phyloP scores from a whole-genome alignment of 768 basidiomycete genomes.

The Pleurotus tuoliensis region DNA sequence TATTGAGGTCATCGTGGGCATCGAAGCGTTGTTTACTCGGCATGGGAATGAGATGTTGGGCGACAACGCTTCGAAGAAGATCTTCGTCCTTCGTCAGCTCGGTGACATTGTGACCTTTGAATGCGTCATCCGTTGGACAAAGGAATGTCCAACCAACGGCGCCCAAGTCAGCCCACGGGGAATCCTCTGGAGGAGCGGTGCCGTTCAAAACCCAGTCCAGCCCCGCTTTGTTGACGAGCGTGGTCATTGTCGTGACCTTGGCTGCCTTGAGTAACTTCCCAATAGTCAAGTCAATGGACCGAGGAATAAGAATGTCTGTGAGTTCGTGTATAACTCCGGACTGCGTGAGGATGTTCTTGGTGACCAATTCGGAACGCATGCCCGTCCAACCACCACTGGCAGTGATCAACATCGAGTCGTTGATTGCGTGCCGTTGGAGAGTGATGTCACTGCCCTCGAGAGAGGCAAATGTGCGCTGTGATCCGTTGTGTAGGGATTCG shows the following conservation, averaged over 20 bases:
- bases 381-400: slow-evolving; percentile 79
- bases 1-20: slow-evolving; percentile 39
- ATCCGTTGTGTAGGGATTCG: slow-evolving; percentile 53
- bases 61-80: slow-evolving; percentile 54
- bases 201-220: slow-evolving; percentile 92
- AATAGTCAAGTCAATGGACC: slow-evolving; percentile 79
- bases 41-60: slow-evolving; percentile 72
- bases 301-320: slow-evolving; percentile 80
- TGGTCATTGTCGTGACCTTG: slow-evolving; percentile 85
- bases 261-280: slow-evolving; percentile 91
- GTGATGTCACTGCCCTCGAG: slow-evolving; percentile 83
- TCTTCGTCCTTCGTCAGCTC: slow-evolving; percentile 55
- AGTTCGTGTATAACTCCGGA: slow-evolving; percentile 93
- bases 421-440: slow-evolving; percentile 48
- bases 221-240: slow-evolving; percentile 77
- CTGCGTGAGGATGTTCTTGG: slow-evolving; percentile 70
- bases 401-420: slow-evolving; percentile 49
- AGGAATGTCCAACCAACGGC: slow-evolving; percentile 78
- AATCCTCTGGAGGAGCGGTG: slow-evolving; percentile 67
- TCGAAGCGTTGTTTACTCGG: slow-evolving; percentile 19
- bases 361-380: slow-evolving; percentile 55
- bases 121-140: slow-evolving; percentile 89
- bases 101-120: slow-evolving; percentile 83
- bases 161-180: slow-evolving; percentile 54
- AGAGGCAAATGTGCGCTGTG: slow-evolving; percentile 71